Percentiles rank a stretch among this genome's conserved stretches.
These are phyloP conservation scores for Globisporangium paroecandrum DNA, from an alignment of 352 stramenopile genomes.

Conservation along the genomic window DNA sequence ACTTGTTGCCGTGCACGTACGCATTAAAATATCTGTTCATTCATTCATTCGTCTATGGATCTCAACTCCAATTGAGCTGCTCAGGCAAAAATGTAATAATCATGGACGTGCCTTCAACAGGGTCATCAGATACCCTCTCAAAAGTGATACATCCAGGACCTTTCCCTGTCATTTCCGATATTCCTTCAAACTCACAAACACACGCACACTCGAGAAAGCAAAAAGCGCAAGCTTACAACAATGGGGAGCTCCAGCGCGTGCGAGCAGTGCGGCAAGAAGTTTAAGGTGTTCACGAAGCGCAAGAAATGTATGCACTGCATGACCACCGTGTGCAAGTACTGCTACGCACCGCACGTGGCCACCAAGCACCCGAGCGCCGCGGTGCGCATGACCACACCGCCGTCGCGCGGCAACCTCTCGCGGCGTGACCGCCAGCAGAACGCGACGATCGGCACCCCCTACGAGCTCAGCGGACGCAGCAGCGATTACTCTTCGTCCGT, in stretches of 20 bases:
- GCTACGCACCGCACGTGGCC: conserved; percentile 41
- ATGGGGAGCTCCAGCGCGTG: background rate
- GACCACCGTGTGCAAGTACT: conserved; percentile 54
- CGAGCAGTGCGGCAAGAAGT: conserved; percentile 58
- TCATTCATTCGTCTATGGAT: too few relatives aligned
- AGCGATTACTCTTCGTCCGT: conserved; percentile 5
- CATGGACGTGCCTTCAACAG: background rate
- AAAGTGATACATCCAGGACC: background rate
- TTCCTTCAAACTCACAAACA: background rate
- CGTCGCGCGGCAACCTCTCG: background rate
- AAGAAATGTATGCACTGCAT: conserved; percentile 72
- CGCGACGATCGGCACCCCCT: conserved; percentile 7
- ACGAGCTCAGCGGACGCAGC: background rate
- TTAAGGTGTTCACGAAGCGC: conserved; percentile 69
- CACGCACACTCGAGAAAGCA: background rate
- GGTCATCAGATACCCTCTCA: background rate
- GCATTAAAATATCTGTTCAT: background rate
- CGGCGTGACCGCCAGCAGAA: background rate
- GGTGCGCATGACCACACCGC: background rate
- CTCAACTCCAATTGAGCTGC: too few relatives aligned
- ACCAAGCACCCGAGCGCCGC: conserved; percentile 39
- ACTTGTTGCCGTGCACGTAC: background rate
- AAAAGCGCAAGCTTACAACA: background rate
- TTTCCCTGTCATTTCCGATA: conserved; percentile 7
- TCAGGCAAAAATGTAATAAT: background rate